A percentile compares a stretch with the other conserved stretches of the same genome.
These are phyloP conservation scores for Exophiala spinifera DNA, from an alignment of 2,329 filamentous ascomycete genomes.

Conservation along the genomic window DNA sequence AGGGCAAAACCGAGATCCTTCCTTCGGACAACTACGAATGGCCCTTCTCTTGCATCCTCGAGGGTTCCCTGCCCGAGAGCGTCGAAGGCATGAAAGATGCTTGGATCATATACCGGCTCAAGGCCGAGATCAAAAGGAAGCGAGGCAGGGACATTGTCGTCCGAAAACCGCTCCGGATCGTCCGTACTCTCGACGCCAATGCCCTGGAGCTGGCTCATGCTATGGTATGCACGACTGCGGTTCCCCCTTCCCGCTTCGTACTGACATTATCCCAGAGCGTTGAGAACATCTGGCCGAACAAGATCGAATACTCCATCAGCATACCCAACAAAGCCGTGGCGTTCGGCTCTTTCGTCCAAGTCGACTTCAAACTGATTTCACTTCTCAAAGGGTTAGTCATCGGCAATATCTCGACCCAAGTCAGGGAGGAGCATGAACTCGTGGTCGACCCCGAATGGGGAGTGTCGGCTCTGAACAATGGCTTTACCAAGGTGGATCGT, in stretches of 20 bases:
- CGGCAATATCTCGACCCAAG: conserved; percentile 73
- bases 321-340: conserved; percentile 92
- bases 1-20: conserved; percentile 54
- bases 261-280: conserved; percentile 57
- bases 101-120: conserved; percentile 84
- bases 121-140: conserved; percentile 86
- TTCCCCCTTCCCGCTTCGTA: neutral
- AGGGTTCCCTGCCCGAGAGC: conserved; percentile 71
- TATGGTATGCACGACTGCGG: conserved; percentile 63
- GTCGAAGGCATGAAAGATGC: conserved; percentile 85
- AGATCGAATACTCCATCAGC: conserved; percentile 91
- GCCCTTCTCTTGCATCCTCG: conserved; percentile 72
- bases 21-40: conserved; percentile 78
- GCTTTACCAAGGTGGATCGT: conserved; percentile 55
- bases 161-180: conserved; percentile 73
- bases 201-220: conserved; percentile 77
- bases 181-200: conserved; percentile 71
- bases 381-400: conserved; percentile 84
- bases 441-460: conserved; percentile 50
- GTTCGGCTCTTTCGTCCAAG: conserved; percentile 79
- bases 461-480: conserved; percentile 29
- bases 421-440: conserved; percentile 76
- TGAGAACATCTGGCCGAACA: conserved; percentile 96
- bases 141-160: conserved; percentile 82
- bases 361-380: conserved; percentile 84